These are phyloP conservation scores for Rhynchospora tenuis DNA, from an alignment of 176 grass and related monocot genomes.

Conservation along the genomic window DNA sequence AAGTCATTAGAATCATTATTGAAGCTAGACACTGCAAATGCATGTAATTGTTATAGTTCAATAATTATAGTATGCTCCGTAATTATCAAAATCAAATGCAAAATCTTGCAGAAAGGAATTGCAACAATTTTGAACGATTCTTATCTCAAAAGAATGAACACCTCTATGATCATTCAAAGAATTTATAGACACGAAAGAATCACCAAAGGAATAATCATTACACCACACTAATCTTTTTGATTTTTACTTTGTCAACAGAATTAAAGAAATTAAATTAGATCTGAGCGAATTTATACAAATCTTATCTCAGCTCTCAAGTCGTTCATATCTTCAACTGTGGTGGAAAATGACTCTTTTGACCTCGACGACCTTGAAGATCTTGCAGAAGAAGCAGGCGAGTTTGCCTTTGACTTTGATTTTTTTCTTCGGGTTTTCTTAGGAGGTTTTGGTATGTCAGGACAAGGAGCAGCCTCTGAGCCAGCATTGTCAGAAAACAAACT, in stretches of 20 bases:
- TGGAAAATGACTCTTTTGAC: slow-evolving; percentile 6
- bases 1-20: not conserved
- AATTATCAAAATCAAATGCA: not conserved
- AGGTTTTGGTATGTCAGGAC: slow-evolving; percentile 43
- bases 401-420: slow-evolving; percentile 14
- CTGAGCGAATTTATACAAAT: slow-evolving; percentile 29
- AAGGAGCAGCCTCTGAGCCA: not conserved
- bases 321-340: not conserved
- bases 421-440: slow-evolving; percentile 26
- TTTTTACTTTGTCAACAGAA: not conserved
- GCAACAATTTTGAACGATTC: not conserved
- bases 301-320: slow-evolving; percentile 18
- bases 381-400: slow-evolving; percentile 2
- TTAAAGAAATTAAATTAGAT: not conserved
- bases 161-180: slow-evolving; percentile 11
- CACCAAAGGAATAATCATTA: slow-evolving; percentile 12
- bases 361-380: slow-evolving; percentile 40
- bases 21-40: not conserved
- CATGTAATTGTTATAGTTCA: slow-evolving; percentile 2
- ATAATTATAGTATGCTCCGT: not conserved
- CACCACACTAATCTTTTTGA: not conserved
- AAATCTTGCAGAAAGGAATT: not conserved
- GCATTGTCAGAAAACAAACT: slow-evolving; percentile 17
- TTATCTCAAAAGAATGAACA: slow-evolving; percentile 9
- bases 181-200: not conserved